phyloP scores from a whole-genome alignment of 257 asterid species.

The Gardenia jasminoides region DNA sequence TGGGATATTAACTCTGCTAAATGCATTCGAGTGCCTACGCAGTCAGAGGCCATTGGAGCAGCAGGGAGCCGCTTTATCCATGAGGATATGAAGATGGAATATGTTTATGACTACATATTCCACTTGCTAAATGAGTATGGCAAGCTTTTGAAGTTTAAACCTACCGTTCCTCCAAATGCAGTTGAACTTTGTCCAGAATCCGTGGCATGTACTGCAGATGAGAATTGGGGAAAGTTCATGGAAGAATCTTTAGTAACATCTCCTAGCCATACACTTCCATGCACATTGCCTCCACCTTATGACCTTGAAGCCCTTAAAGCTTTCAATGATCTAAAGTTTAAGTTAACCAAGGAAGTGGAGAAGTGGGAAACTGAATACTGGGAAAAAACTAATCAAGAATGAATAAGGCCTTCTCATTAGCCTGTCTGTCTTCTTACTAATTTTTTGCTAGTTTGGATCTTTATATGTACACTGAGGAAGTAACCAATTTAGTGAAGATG shows the following conservation, averaged over 20 bases:
- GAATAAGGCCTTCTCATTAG: slow-evolving; percentile 4
- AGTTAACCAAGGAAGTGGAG: slow-evolving; percentile 55
- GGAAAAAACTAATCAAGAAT: slow-evolving; percentile 35
- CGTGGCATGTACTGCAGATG: slow-evolving; percentile 52
- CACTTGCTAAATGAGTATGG: slow-evolving; percentile 72
- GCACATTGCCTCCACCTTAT: slow-evolving; percentile 71
- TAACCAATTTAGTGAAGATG: neutral
- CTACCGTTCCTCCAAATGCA: slow-evolving; percentile 54
- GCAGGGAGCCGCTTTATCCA: slow-evolving; percentile 76
- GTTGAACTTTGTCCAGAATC: slow-evolving; percentile 64
- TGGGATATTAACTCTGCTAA: neutral
- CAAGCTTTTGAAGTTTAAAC: slow-evolving; percentile 65
- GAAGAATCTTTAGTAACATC: slow-evolving; percentile 63
- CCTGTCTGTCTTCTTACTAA: neutral
- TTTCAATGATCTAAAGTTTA: slow-evolving; percentile 40
- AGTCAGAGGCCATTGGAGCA: slow-evolving; percentile 76
- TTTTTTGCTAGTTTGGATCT: neutral
- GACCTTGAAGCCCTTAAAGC: slow-evolving; percentile 42
- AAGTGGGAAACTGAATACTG: slow-evolving; percentile 67
- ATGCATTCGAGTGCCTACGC: neutral
- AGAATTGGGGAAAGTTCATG: slow-evolving; percentile 59
- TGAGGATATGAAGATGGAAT: slow-evolving; percentile 71
- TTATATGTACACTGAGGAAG: neutral
- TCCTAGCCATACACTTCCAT: slow-evolving; percentile 61
- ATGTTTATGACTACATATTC: slow-evolving; percentile 70